These are phyloP conservation scores for Aspergillus sp. DNA, from an alignment of 2,329 filamentous ascomycete genomes.

Conservation along the genomic window DNA sequence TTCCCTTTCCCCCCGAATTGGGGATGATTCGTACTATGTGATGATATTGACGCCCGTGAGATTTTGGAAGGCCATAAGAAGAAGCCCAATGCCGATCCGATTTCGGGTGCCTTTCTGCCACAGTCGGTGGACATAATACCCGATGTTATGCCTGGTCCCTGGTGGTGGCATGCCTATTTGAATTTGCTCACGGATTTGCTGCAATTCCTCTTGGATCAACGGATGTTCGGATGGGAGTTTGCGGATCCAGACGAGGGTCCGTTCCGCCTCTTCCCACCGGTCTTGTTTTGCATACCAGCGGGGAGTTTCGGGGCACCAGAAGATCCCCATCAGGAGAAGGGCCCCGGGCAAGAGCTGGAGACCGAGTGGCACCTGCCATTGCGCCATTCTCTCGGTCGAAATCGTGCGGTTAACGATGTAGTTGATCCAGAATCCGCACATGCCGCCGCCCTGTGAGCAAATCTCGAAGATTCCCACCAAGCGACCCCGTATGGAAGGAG, in stretches of 20 bases:
- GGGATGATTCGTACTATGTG: slow-evolving; percentile 44
- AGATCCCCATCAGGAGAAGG: slow-evolving; percentile 57
- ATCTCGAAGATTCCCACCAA: slow-evolving; percentile 60
- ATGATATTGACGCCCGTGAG: slow-evolving; percentile 51
- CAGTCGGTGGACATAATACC: slow-evolving; percentile 3
- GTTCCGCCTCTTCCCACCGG: slow-evolving; percentile 60
- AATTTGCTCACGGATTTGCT: slow-evolving; percentile 3
- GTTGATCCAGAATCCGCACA: slow-evolving; percentile 49
- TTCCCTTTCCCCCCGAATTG: no score
- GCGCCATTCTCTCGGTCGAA: slow-evolving; percentile 38
- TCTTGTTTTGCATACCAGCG: slow-evolving; percentile 64
- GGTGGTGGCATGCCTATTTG: neutral
- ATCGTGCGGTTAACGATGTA: slow-evolving; percentile 42
- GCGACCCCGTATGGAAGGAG: slow-evolving; percentile 55
- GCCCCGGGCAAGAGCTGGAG: slow-evolving; percentile 62
- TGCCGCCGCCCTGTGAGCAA: slow-evolving; percentile 46
- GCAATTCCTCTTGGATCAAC: slow-evolving; percentile 41
- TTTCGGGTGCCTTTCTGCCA: slow-evolving; percentile 6
- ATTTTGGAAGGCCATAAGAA: slow-evolving; percentile 6
- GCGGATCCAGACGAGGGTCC: slow-evolving; percentile 54
- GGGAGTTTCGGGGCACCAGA: slow-evolving; percentile 60
- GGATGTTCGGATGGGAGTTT: slow-evolving; percentile 49
- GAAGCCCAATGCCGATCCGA: slow-evolving; percentile 5
- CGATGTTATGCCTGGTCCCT: neutral
- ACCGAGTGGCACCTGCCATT: slow-evolving; percentile 60